Percentiles rank a stretch among this genome's conserved stretches.
Conservation (phyloP, 306 rosid species). For the Begonia masoniana region DNA sequence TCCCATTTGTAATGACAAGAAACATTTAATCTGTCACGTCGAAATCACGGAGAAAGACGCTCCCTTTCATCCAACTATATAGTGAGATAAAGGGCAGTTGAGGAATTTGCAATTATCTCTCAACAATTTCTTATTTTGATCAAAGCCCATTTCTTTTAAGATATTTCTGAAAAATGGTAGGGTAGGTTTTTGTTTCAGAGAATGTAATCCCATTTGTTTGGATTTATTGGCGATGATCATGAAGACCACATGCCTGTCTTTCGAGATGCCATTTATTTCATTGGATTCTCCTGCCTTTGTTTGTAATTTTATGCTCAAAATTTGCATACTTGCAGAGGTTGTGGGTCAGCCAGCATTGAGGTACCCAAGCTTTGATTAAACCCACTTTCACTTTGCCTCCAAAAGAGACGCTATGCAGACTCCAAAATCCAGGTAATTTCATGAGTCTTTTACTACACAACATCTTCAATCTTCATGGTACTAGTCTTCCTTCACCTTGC, state of each 20-base stretch:
- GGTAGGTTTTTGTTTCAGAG: too few relatives aligned
- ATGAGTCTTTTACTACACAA: not conserved
- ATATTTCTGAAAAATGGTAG: not conserved
- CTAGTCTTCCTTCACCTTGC: too few relatives aligned
- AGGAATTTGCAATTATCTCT: constrained; percentile 12
- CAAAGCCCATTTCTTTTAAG: not conserved
- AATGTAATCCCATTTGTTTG: too few relatives aligned
- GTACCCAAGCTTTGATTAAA: constrained; percentile 16
- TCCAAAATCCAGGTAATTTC: constrained; percentile 82
- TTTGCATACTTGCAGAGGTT: constrained; percentile 24
- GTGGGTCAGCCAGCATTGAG: constrained; percentile 79
- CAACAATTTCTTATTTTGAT: not conserved
- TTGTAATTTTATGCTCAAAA: constrained; percentile 5
- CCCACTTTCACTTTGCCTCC: constrained; percentile 13
- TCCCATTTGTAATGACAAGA: not conserved
- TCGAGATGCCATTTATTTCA: constrained; percentile 4
- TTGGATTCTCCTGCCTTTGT: constrained; percentile 57
- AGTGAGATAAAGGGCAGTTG: constrained; percentile 10
- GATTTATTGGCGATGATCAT: too few relatives aligned
- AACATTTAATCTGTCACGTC: not conserved
- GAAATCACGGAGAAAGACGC: not conserved
- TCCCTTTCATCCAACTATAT: not conserved
- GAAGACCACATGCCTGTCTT: too few relatives aligned
- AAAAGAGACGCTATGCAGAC: constrained; percentile 68
- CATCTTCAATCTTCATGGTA: too few relatives aligned